Evolutionary conservation across 2,329 filamentous ascomycete species (phyloP).

Genomic region (Talaromyces sp.): DNA sequence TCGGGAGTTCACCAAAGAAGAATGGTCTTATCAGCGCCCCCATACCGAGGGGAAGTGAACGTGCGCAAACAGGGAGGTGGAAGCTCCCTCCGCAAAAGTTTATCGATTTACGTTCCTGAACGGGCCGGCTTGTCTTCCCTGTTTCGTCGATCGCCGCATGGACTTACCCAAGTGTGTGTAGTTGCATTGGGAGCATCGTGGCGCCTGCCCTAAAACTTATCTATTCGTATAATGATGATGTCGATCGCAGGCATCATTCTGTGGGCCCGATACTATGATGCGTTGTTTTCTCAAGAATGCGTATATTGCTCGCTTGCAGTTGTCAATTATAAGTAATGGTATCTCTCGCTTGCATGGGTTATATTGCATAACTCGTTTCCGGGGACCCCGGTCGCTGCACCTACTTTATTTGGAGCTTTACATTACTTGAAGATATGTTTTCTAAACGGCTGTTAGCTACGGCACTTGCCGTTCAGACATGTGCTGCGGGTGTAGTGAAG

Average conservation of each 20-base stretch:
- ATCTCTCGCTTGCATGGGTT: neutral
- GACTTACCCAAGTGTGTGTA: conserved; percentile 18
- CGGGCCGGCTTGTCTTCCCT: conserved; percentile 16
- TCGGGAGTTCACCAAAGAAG: neutral
- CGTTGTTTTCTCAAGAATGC: neutral
- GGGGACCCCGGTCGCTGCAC: neutral
- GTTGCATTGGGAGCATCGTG: conserved; percentile 3
- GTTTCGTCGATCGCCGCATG: conserved; percentile 21
- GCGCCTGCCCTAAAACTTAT: neutral
- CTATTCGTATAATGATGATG: neutral
- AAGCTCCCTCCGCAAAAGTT: conserved; percentile 11
- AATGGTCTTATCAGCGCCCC: conserved; percentile 9
- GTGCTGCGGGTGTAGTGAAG: conserved; percentile 23
- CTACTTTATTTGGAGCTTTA: neutral
- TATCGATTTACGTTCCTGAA: conserved; percentile 10
- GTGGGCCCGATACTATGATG: neutral
- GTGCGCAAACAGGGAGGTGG: neutral
- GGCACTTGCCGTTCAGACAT: conserved; percentile 16
- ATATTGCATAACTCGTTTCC: neutral
- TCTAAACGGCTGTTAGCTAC: conserved; percentile 8
- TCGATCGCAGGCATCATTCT: neutral
- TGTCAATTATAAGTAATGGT: neutral
- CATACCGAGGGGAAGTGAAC: neutral
- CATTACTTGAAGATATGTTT: conserved; percentile 3
- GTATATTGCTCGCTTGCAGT: neutral